Evolutionary conservation across 2,329 filamentous ascomycete species (phyloP).

Genomic region (Aphanocladium album): DNA sequence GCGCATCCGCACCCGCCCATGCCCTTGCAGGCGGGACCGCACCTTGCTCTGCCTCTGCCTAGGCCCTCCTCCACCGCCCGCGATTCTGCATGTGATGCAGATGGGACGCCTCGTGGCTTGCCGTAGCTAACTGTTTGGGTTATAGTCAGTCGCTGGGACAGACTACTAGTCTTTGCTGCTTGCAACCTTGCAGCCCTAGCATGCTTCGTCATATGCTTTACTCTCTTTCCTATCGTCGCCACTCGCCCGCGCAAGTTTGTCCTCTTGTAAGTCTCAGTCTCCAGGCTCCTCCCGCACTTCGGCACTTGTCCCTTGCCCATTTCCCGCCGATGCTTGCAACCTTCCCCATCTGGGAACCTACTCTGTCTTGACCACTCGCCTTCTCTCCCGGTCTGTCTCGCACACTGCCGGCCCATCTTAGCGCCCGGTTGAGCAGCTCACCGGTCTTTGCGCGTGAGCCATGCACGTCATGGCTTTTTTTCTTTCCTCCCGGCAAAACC

Average conservation of each 20-base stretch:
- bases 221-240: conserved; percentile 77
- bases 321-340: background rate
- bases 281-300: conserved; percentile 12
- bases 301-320: conserved; percentile 1
- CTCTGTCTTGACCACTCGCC: conserved; percentile 8
- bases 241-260: conserved; percentile 89
- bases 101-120: conserved; percentile 38
- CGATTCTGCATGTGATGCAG: conserved; percentile 37
- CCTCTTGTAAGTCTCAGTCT: conserved; percentile 70
- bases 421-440: background rate
- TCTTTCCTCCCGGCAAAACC: background rate
- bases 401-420: background rate
- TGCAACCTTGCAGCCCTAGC: conserved; percentile 85
- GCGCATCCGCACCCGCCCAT: conserved; percentile 18
- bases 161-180: conserved; percentile 82
- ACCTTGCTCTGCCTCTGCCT: conserved; percentile 37
- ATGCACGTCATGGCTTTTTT: conserved; percentile 22
- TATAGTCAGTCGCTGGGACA: conserved; percentile 95
- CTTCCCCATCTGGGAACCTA: background rate
- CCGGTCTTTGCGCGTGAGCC: background rate
- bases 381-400: background rate
- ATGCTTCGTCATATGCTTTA: conserved; percentile 92
- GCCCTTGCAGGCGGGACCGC: conserved; percentile 34
- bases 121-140: conserved; percentile 32
- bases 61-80: conserved; percentile 19